A percentile compares a stretch with the other conserved stretches of the same genome.
These are phyloP conservation scores for Paxillus involutus DNA, from an alignment of 768 basidiomycete genomes.

Conservation along the genomic window DNA sequence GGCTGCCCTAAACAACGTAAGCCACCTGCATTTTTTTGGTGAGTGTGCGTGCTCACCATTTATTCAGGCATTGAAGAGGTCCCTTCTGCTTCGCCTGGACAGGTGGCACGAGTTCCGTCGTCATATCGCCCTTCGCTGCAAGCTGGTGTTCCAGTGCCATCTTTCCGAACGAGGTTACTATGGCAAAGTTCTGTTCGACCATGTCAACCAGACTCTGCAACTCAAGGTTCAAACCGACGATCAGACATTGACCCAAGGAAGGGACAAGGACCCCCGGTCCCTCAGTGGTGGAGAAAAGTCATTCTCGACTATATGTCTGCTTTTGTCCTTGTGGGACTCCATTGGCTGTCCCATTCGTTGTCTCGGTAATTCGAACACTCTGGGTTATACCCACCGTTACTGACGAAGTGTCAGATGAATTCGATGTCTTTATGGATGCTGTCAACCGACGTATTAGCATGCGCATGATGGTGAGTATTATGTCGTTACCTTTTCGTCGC, in stretches of 20 bases:
- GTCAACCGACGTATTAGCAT: constrained; percentile 90
- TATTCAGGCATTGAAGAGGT: constrained; percentile 61
- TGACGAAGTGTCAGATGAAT: constrained; percentile 67
- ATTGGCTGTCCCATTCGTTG: constrained; percentile 93
- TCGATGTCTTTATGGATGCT: constrained; percentile 98
- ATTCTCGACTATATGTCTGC: constrained; percentile 91
- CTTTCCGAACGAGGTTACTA: constrained; percentile 86
- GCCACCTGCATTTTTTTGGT: constrained; percentile 1
- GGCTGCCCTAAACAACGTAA: constrained; percentile 63
- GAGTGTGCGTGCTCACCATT: constrained; percentile 7
- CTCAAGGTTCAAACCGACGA: constrained; percentile 88
- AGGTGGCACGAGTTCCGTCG: constrained; percentile 88
- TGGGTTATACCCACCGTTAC: neutral
- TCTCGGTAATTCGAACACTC: constrained; percentile 53
- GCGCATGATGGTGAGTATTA: constrained; percentile 81
- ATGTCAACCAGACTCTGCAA: constrained; percentile 57
- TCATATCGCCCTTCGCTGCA: constrained; percentile 86
- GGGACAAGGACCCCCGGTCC: constrained; percentile 82
- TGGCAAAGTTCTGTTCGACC: constrained; percentile 88
- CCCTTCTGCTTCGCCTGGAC: constrained; percentile 61
- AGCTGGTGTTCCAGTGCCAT: constrained; percentile 78
- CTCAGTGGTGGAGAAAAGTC: constrained; percentile 95
- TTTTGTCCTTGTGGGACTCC: constrained; percentile 95
- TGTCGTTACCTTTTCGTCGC: neutral
- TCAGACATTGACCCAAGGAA: constrained; percentile 59